Conservation (phyloP, 2,329 filamentous ascomycete genomes). For the Aspergillus novofumigatus region DNA sequence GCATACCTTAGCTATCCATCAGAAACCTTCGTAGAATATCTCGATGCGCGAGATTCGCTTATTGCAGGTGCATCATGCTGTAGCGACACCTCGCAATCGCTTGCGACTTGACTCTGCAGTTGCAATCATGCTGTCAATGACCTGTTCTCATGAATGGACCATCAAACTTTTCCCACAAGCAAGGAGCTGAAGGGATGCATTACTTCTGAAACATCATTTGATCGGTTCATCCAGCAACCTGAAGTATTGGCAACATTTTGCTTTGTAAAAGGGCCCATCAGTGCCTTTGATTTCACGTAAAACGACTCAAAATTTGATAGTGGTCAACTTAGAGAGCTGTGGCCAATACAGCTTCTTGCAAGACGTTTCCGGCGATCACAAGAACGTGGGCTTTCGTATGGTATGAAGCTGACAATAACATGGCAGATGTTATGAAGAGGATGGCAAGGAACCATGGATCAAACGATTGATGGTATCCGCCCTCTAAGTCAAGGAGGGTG, state of each 20-base stretch:
- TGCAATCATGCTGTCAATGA: not conserved
- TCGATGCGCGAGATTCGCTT: not conserved
- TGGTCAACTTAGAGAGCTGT: constrained; percentile 4
- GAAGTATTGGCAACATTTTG: not conserved
- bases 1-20: not conserved
- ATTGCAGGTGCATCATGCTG: not conserved
- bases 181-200: not conserved
- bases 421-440: not conserved
- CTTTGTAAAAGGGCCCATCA: not conserved
- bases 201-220: constrained; percentile 1
- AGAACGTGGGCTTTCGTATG: constrained; percentile 10
- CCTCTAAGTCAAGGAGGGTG: not conserved
- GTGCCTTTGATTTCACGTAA: not conserved
- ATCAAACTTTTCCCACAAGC: not conserved
- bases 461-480: constrained; percentile 1
- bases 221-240: not conserved
- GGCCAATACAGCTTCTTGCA: constrained; percentile 3
- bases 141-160: not conserved
- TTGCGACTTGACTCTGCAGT: not conserved
- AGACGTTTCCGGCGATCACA: constrained; percentile 9
- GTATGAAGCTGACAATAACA: constrained; percentile 5
- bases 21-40: not conserved
- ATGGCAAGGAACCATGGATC: constrained; percentile 7
- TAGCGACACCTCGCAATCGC: not conserved
- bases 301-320: not conserved